Conservation (phyloP, 1,284 basidiomycete genomes). For the Pascua guehoae region DNA sequence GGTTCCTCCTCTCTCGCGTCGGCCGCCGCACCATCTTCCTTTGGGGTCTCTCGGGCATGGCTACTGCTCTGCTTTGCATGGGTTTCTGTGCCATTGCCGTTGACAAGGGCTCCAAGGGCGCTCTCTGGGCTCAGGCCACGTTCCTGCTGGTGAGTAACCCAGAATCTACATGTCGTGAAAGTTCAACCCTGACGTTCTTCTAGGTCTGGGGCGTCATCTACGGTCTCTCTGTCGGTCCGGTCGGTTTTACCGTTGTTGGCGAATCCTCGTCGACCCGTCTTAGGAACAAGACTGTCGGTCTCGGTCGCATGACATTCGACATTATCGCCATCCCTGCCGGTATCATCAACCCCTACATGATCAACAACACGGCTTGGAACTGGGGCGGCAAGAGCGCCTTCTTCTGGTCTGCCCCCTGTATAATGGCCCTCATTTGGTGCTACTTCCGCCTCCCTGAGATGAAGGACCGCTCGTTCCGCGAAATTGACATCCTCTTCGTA, state of each 20-base stretch:
- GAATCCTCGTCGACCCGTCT: constrained; percentile 33
- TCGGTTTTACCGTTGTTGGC: constrained; percentile 13
- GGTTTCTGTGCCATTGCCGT: too few species aligned
- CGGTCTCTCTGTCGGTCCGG: constrained; percentile 29
- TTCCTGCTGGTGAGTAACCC: too few species aligned
- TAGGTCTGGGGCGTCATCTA: constrained; percentile 29
- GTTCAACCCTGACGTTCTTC: constrained; percentile 20
- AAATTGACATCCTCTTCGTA: constrained; percentile 45
- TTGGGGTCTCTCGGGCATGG: background rate
- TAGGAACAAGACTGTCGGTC: constrained; percentile 50
- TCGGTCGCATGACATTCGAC: constrained; percentile 48
- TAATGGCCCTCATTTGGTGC: constrained; percentile 7
- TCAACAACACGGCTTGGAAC: constrained; percentile 37
- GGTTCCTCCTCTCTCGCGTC: background rate
- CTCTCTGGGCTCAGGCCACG: too few species aligned
- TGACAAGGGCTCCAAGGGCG: too few species aligned
- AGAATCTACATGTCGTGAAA: too few species aligned
- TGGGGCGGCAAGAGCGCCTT: constrained; percentile 35
- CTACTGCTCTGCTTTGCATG: too few species aligned
- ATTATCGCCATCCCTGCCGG: constrained; percentile 34
- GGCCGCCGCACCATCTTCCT: background rate
- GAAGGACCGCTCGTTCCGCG: constrained; percentile 42
- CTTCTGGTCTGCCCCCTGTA: constrained; percentile 33
- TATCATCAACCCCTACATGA: constrained; percentile 4
- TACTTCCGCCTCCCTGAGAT: constrained; percentile 43